phyloP scores from a whole-genome alignment of 139 green algal genomes.

The Closterium sp. region DNA sequence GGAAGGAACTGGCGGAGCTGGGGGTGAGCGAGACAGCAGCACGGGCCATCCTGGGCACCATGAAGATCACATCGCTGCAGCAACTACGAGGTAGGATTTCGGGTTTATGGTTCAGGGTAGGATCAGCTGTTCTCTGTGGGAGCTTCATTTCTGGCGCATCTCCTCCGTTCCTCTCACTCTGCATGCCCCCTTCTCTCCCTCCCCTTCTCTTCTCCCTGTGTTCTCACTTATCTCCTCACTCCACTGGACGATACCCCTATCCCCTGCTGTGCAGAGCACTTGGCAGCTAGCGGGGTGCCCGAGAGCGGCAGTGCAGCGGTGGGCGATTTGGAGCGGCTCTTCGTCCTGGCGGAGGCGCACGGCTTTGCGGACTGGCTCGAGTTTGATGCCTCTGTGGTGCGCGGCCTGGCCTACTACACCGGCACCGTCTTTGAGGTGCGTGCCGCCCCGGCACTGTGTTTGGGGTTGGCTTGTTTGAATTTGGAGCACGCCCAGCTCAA shows the following conservation, averaged over 20 bases:
- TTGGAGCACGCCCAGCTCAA: too few relatives aligned
- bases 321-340: conserved; percentile 78
- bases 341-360: conserved; percentile 79
- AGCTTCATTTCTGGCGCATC: not conserved
- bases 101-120: too few relatives aligned
- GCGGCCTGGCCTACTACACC: conserved; percentile 98
- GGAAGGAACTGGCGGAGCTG: conserved; percentile 64
- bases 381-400: conserved; percentile 89
- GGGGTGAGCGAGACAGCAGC: conserved; percentile 15
- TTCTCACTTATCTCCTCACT: not conserved
- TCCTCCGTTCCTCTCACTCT: not conserved
- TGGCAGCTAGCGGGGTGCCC: conserved; percentile 14
- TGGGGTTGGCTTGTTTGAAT: too few relatives aligned
- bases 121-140: not conserved
- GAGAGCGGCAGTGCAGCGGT: conserved; percentile 59
- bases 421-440: conserved; percentile 66
- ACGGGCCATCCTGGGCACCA: conserved; percentile 17
- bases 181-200: not conserved
- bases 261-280: not conserved
- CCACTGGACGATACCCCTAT: not conserved
- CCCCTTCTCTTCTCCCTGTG: not conserved
- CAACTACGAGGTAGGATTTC: conserved; percentile 40
- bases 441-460: not conserved
- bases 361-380: conserved; percentile 86
- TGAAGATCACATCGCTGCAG: conserved; percentile 4